Conservation (phyloP, 768 basidiomycete species). For the Russula griseocarnosa region DNA sequence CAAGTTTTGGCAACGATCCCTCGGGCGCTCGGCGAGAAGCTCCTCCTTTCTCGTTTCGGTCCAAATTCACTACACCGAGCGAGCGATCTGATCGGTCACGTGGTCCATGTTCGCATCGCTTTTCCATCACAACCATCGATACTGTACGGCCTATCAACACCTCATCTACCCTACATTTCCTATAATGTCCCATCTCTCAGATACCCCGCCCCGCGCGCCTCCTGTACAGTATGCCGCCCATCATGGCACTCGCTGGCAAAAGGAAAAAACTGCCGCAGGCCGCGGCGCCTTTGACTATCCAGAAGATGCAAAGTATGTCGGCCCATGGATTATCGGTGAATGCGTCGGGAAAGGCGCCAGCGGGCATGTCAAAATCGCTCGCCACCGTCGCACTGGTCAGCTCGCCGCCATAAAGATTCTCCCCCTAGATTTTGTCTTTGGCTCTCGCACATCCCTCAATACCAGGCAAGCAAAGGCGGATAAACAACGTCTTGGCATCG, state of each 20-base stretch:
- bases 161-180: slow-evolving; percentile 4
- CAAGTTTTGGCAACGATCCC: neutral
- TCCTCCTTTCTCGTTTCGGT: neutral
- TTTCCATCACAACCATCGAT: neutral
- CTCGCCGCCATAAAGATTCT: slow-evolving; percentile 96
- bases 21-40: neutral
- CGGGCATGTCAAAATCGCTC: slow-evolving; percentile 91
- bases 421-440: slow-evolving; percentile 72
- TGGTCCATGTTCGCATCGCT: neutral
- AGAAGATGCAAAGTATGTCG: slow-evolving; percentile 80
- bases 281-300: slow-evolving; percentile 72
- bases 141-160: neutral
- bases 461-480: slow-evolving; percentile 69
- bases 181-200: slow-evolving; percentile 35
- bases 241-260: slow-evolving; percentile 80
- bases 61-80: neutral
- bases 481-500: slow-evolving; percentile 81
- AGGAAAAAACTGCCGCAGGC: slow-evolving; percentile 80
- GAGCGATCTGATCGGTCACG: slow-evolving; percentile 2
- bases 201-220: slow-evolving; percentile 65
- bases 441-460: slow-evolving; percentile 63
- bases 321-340: slow-evolving; percentile 91
- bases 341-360: slow-evolving; percentile 93
- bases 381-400: slow-evolving; percentile 78
- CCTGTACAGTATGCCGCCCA: slow-evolving; percentile 68